A percentile compares a stretch with the other conserved stretches of the same genome.
These are phyloP conservation scores for Pseudopediastrum boryanum DNA, from an alignment of 139 green algal genomes.

Conservation along the genomic window DNA sequence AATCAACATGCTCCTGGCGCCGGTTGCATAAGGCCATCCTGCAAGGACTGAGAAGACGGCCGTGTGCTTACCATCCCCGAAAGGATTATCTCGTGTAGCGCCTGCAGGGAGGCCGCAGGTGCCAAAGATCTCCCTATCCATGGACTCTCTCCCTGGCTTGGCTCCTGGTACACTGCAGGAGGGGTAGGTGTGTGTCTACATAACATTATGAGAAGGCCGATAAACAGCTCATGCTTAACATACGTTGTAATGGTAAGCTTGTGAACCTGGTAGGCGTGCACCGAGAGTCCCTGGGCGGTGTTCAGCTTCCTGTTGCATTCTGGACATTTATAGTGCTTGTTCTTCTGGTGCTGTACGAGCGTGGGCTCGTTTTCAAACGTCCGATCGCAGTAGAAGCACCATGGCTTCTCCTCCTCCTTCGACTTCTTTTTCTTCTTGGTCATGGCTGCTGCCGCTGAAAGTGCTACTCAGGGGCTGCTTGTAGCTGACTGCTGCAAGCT, in stretches of 20 bases:
- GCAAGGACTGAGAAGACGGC: too few relatives aligned
- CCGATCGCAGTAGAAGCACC: conserved; percentile 92
- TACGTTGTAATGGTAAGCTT: conserved; percentile 75
- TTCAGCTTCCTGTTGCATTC: conserved; percentile 82
- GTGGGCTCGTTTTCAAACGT: conserved; percentile 86
- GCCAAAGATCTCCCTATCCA: conserved; percentile 91
- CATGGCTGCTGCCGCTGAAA: conserved; percentile 36
- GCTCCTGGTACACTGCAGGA: conserved; percentile 69
- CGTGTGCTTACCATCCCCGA: conserved; percentile 36
- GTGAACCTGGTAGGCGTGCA: conserved; percentile 91
- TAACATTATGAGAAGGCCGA: neutral
- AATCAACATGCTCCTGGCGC: too few relatives aligned
- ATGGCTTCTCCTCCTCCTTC: conserved; percentile 59
- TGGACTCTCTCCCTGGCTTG: conserved; percentile 72
- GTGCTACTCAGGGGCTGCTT: too few relatives aligned
- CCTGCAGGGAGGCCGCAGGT: conserved; percentile 85
- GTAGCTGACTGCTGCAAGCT: too few relatives aligned
- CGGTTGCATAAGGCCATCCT: too few relatives aligned
- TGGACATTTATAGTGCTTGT: conserved; percentile 80
- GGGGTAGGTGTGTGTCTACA: neutral
- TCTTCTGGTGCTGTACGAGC: conserved; percentile 90
- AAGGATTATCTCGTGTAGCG: conserved; percentile 54
- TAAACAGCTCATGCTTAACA: too few relatives aligned
- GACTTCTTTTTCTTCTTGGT: conserved; percentile 69
- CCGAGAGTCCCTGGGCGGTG: conserved; percentile 76